Conservation (phyloP, 176 grass and related monocot species). For the Canna indica region DNA sequence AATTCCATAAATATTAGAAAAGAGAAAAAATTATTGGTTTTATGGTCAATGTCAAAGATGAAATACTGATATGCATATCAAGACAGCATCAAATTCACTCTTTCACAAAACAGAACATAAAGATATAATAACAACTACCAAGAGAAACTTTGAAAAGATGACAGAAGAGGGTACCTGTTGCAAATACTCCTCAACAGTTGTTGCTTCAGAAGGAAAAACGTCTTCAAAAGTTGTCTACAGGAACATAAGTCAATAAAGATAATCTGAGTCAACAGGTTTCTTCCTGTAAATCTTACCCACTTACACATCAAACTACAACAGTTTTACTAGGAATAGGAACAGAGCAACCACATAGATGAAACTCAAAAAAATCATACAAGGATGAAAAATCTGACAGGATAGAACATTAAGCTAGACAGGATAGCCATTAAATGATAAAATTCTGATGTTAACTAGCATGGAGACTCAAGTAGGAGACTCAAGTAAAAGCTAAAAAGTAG, state of each 20-base stretch:
- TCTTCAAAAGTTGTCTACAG: slow-evolving; percentile 86
- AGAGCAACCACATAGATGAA: background rate
- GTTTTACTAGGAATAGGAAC: background rate
- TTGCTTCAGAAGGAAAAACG: slow-evolving; percentile 94
- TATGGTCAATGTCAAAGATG: too few relatives aligned
- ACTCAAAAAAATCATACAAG: background rate
- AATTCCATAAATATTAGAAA: slow-evolving; percentile 1
- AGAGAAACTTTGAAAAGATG: background rate
- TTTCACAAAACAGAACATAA: too few relatives aligned
- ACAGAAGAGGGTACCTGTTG: slow-evolving; percentile 47
- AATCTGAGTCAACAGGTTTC: slow-evolving; percentile 7
- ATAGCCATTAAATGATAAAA: background rate
- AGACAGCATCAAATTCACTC: background rate
- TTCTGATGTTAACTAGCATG: background rate
- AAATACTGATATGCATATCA: too few relatives aligned
- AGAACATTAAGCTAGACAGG: background rate
- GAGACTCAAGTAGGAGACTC: background rate
- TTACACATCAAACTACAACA: slow-evolving; percentile 1
- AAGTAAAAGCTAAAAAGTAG: too few relatives aligned
- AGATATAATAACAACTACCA: background rate
- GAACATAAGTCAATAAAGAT: slow-evolving; percentile 9
- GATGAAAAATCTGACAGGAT: background rate
- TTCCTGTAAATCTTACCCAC: background rate
- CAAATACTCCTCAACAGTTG: slow-evolving; percentile 79
- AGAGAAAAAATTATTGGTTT: too few relatives aligned